Evolutionary conservation across 2,329 filamentous ascomycete genomes (phyloP), one percentile per base, ranked within the genome.

Genomic region (Helotiales sp.): DNA sequence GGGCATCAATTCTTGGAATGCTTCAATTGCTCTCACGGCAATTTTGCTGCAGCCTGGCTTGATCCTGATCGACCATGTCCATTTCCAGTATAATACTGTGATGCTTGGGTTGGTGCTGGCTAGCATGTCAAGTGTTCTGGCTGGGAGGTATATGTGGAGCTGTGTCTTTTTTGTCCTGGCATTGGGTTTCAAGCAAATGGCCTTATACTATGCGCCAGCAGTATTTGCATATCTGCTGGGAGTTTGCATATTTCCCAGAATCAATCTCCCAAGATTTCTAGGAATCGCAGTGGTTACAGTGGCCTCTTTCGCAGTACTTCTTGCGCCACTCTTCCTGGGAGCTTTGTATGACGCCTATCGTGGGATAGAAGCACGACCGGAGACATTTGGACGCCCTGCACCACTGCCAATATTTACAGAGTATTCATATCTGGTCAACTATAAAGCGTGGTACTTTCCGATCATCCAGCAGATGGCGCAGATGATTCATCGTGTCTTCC

Each of bases 111-210:
- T 98, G 48, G 86, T 95, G 9, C 78, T 96, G 29, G 91, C 91
- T 0, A 91, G 88, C 67, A 86, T 97, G 77, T 95, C 93, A 40
- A 95, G 90, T 72, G 89, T 98, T 76, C 74, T 96, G 51, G 91
- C 92, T 2, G 90, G 90, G 3, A 84, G 92, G 49, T 88, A 88
- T 67, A 82, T 96, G 61, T 97, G 93, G 92, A 85, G 90, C 25
- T 92, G 91, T 61, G 84, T 96, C 58, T 96, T 96, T 77, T 99
- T 99, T 67, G 95, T 99, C 6, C 85, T 84, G 15, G 90, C 93
- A 2, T 79, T 99, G n/a, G 91, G 91, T 5, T 99, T 98, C 80
- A 99, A 99, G 79, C 95, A 99, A 74, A 99, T 99, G 96, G 93
- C 93, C 1, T 81, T 99, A 15, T 99, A 98, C 77, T 99, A 97